phyloP scores from a whole-genome alignment of 148 eudicot species.

The Oxyria digyna region DNA sequence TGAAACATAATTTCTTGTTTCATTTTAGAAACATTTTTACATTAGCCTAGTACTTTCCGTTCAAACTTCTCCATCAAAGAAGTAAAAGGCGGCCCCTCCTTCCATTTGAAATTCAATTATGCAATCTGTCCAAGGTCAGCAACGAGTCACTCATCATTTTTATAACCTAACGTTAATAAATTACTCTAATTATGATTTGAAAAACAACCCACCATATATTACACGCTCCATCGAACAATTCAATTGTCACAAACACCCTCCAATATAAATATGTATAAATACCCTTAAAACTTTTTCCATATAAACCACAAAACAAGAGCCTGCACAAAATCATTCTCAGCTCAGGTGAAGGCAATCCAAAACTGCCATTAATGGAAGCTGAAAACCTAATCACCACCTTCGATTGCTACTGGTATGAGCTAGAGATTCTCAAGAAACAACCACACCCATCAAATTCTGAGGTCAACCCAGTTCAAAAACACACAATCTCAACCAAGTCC shows the following conservation, averaged over 20 bases:
- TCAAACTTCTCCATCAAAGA: not conserved
- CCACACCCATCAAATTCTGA: not conserved
- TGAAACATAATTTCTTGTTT: not conserved
- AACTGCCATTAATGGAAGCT: conserved; percentile 4
- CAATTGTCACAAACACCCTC: not conserved
- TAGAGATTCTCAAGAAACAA: not conserved
- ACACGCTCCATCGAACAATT: not conserved
- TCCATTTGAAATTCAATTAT: not conserved
- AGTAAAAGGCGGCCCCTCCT: not conserved
- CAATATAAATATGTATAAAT: not conserved
- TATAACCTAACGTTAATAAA: not conserved
- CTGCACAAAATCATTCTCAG: not conserved
- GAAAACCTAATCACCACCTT: not conserved
- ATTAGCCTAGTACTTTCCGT: not conserved
- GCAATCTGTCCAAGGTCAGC: not conserved
- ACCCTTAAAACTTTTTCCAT: not conserved
- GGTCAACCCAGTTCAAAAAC: not conserved
- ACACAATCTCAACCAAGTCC: not conserved
- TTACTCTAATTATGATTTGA: not conserved
- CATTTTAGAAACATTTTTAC: not conserved
- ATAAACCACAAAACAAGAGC: not conserved
- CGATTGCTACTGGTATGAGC: conserved; percentile 7
- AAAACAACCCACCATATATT: not conserved
- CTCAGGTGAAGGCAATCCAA: too few species aligned
- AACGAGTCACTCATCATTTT: not conserved